phyloP scores from a whole-genome alignment of 768 basidiomycete species.

The Amanita polypyramis region DNA sequence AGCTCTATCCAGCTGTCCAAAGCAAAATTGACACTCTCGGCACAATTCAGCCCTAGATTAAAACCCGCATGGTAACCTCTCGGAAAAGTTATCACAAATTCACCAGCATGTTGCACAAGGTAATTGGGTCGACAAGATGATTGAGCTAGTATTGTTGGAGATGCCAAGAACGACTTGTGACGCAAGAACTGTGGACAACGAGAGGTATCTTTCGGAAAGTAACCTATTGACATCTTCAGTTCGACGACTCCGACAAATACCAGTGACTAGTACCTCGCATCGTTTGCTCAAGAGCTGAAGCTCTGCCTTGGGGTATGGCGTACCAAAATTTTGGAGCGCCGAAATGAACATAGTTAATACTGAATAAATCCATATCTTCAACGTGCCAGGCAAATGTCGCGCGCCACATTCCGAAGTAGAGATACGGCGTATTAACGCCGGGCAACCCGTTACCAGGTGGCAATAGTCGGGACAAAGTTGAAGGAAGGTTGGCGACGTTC shows the following conservation, averaged over 20 bases:
- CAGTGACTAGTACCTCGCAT: slow-evolving; percentile 58
- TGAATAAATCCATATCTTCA: slow-evolving; percentile 98
- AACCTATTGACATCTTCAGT: slow-evolving; percentile 34
- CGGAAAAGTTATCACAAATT: slow-evolving; percentile 94
- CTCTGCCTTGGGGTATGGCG: slow-evolving; percentile 81
- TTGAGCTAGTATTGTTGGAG: slow-evolving; percentile 72
- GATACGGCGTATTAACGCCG: slow-evolving; percentile 94
- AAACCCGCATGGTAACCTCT: slow-evolving; percentile 95
- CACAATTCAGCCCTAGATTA: slow-evolving; percentile 93
- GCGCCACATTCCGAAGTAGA: slow-evolving; percentile 99
- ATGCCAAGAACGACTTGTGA: slow-evolving; percentile 93
- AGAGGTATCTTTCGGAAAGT: slow-evolving; percentile 82
- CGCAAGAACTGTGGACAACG: slow-evolving; percentile 89
- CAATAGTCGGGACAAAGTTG: slow-evolving; percentile 72
- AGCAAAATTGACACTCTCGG: slow-evolving; percentile 96
- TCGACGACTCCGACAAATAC: slow-evolving; percentile 1
- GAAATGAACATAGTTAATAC: slow-evolving; percentile 98
- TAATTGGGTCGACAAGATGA: slow-evolving; percentile 75
- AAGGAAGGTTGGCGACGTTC: slow-evolving; percentile 92
- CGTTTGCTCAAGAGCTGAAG: slow-evolving; percentile 72
- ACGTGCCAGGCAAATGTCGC: slow-evolving; percentile 99
- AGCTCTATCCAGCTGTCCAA: slow-evolving; percentile 89
- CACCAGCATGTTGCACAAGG: slow-evolving; percentile 87
- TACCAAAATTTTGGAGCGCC: slow-evolving; percentile 98
- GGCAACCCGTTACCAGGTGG: slow-evolving; percentile 65